phyloP scores from a whole-genome alignment of 257 asterid species.

The Cinchona pubescens region DNA sequence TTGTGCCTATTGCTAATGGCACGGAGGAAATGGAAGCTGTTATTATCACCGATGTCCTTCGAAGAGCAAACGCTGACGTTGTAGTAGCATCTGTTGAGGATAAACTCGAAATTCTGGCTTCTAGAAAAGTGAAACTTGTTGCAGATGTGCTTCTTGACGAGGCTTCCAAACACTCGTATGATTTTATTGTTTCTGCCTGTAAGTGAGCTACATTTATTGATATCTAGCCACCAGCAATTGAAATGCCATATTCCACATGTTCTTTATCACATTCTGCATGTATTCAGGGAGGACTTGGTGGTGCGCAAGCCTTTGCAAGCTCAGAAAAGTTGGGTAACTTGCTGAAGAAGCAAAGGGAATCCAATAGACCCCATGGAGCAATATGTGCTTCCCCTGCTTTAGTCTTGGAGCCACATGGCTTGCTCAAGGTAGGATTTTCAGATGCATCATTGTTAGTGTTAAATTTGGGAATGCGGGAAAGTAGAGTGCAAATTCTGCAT shows the following conservation, averaged over 20 bases:
- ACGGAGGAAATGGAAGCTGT: constrained; percentile 97
- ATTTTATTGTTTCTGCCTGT: constrained; percentile 86
- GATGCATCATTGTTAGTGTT: background rate
- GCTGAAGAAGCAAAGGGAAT: constrained; percentile 75
- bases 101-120: constrained; percentile 71
- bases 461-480: background rate
- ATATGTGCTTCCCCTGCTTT: constrained; percentile 97
- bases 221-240: background rate
- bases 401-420: constrained; percentile 81
- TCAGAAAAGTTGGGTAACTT: constrained; percentile 67
- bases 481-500: too few species aligned
- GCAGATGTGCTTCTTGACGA: constrained; percentile 87
- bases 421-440: constrained; percentile 55
- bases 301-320: constrained; percentile 81
- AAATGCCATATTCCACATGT: background rate
- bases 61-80: constrained; percentile 84
- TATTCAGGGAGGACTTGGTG: constrained; percentile 91
- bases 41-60: constrained; percentile 77
- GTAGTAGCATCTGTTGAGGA: constrained; percentile 82
- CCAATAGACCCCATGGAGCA: constrained; percentile 72
- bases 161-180: constrained; percentile 52
- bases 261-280: background rate
- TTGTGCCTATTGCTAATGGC: constrained; percentile 95
- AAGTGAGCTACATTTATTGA: constrained; percentile 22
- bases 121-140: constrained; percentile 82